Base-by-base conservation (phyloP, 495 filamentous ascomycete genomes). In the Aspergillus cristatus region DNA sequence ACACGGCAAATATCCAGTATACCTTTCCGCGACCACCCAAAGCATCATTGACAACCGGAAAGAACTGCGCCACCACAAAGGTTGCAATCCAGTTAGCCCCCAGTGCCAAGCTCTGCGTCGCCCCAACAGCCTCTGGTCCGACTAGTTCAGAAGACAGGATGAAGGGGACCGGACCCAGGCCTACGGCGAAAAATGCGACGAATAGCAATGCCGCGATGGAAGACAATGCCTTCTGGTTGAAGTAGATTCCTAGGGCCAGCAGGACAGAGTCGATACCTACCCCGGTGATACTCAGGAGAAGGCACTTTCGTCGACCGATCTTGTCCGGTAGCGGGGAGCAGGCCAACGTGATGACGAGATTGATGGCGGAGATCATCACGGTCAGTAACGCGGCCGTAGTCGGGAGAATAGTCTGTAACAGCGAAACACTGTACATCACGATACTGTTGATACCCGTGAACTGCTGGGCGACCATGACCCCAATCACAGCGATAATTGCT, bases 371-470 rank as follows among this genome's bases (percentile, higher is more conserved):
- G 42, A 96, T 86, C 34, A 78, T 61, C 38, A 97, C 87, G 37
- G 87, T 89, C 34, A 97, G 65, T 4, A 86, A 57, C 0, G 80
- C 82, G 0, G 88, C 86, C 20, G 73, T 82, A 16, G 81, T 77
- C 6, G 84, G 82, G 0, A 97, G 63, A 7, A 96, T 74, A 31
- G 70, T 75, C 25, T 79, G 73, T 25, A 98, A 70, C 2, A 97
- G 75, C 3, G 84, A 84, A 2, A 98, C 91, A 6, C 86, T 91
- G 60, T 98, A 97, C 87, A 98, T 95, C 57, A 98, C 80, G 47
- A 97, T 87, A 38, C 83, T 88, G 69, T 98, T 98, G 63, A 98
- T 87, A 18, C 90, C 89, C 20, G 78, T 82, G 15, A 98, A 69
- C 53, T 98, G 91, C 51, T 98, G 91, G 7, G 84, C 80, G 25